These are phyloP conservation scores for Penicillium thymicola DNA, from an alignment of 2,329 filamentous ascomycete genomes.

Conservation along the genomic window DNA sequence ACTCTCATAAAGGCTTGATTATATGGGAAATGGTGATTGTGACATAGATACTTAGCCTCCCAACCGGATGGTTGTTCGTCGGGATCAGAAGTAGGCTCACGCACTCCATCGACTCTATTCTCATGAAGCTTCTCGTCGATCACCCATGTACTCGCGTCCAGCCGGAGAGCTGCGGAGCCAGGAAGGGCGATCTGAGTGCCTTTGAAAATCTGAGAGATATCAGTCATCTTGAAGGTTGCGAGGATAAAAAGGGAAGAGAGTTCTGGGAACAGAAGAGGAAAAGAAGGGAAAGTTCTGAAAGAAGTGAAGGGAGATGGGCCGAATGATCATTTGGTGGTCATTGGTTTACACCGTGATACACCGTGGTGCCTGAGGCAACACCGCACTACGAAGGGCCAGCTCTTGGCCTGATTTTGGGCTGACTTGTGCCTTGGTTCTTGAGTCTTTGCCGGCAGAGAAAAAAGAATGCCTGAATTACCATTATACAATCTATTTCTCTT, in stretches of 20 bases:
- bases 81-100: not conserved
- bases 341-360: too few relatives aligned
- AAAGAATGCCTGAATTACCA: too few relatives aligned
- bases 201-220: constrained; percentile 5
- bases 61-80: constrained; percentile 1
- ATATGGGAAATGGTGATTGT: not conserved
- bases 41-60: constrained; percentile 6
- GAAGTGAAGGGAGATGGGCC: not conserved
- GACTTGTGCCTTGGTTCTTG: too few relatives aligned
- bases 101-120: constrained; percentile 4
- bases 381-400: too few relatives aligned
- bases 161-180: not conserved
- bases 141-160: constrained; percentile 5
- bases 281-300: not conserved
- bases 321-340: not conserved
- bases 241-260: not conserved
- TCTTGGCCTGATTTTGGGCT: too few relatives aligned
- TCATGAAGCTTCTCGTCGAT: constrained; percentile 6
- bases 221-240: constrained; percentile 2
- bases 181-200: constrained; percentile 4
- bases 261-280: not conserved
- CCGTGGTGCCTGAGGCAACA: too few relatives aligned
- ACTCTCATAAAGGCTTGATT: constrained; percentile 4
- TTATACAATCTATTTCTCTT: too few relatives aligned
- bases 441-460: too few relatives aligned